A percentile compares a stretch with the other conserved stretches of the same genome.
Conservation (phyloP, 1,284 basidiomycete genomes). For the Meripilus lineatus region DNA sequence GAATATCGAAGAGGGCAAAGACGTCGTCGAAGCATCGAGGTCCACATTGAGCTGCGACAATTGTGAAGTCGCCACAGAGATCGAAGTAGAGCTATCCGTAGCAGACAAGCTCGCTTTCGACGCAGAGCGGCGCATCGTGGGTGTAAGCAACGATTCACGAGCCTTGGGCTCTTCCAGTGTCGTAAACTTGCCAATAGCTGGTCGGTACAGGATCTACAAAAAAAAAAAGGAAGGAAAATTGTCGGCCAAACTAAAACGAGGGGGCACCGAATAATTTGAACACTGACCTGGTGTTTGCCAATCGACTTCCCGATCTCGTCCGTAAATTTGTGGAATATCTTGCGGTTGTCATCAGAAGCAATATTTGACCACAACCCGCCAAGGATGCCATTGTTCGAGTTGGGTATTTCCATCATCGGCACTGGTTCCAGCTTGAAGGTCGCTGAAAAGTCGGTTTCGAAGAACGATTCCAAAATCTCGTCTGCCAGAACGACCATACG, state of each 20-base stretch:
- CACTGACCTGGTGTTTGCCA: slow-evolving; percentile 76
- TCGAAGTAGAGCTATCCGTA: slow-evolving; percentile 11
- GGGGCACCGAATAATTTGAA: not conserved
- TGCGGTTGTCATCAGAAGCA: slow-evolving; percentile 84
- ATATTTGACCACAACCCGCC: slow-evolving; percentile 87
- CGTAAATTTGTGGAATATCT: slow-evolving; percentile 81
- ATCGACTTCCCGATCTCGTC: slow-evolving; percentile 93
- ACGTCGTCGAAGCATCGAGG: slow-evolving; percentile 10
- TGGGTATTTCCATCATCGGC: slow-evolving; percentile 58
- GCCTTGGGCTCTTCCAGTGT: slow-evolving; percentile 82
- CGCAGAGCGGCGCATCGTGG: slow-evolving; percentile 54
- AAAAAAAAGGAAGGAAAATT: slow-evolving; percentile 3
- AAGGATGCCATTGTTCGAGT: slow-evolving; percentile 58
- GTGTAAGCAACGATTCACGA: slow-evolving; percentile 79
- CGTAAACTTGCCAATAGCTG: slow-evolving; percentile 83
- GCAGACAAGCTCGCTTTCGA: slow-evolving; percentile 49
- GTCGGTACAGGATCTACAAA: slow-evolving; percentile 63
- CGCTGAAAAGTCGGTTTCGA: slow-evolving; percentile 81
- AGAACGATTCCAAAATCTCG: slow-evolving; percentile 92
- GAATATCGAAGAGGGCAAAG: slow-evolving; percentile 25
- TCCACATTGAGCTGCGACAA: slow-evolving; percentile 17
- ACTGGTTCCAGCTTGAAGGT: slow-evolving; percentile 83
- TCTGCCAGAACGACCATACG: slow-evolving; percentile 96
- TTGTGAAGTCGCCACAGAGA: slow-evolving; percentile 9
- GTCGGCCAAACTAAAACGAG: too few species aligned